These are phyloP conservation scores for Epicoccum nigrum DNA, from an alignment of 2,329 filamentous ascomycete genomes.

Conservation along the genomic window DNA sequence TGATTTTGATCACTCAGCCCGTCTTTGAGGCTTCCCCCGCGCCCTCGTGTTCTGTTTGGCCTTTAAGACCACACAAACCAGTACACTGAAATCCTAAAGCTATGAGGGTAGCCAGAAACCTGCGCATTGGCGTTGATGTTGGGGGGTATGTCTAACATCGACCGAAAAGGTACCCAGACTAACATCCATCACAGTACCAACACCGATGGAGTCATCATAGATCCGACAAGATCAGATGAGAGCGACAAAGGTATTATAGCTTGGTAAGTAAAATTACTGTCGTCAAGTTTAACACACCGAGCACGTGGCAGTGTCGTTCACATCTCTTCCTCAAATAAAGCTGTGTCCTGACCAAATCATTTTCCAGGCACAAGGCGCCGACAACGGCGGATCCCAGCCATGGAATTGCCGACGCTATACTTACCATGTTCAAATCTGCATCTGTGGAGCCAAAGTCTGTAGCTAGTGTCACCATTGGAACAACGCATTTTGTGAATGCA, in stretches of 20 bases:
- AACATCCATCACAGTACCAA: slow-evolving; percentile 37
- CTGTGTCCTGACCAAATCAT: background rate
- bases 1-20: too few relatives aligned
- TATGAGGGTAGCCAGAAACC: slow-evolving; percentile 25
- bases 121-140: slow-evolving; percentile 54
- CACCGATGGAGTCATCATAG: slow-evolving; percentile 46
- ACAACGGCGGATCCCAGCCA: slow-evolving; percentile 47
- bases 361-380: slow-evolving; percentile 45
- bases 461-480: slow-evolving; percentile 58
- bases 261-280: slow-evolving; percentile 30
- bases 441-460: slow-evolving; percentile 41
- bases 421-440: slow-evolving; percentile 44
- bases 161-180: slow-evolving; percentile 1
- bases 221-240: slow-evolving; percentile 37
- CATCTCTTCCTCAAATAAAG: background rate
- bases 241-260: slow-evolving; percentile 41
- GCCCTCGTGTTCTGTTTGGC: slow-evolving; percentile 7
- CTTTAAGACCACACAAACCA: background rate
- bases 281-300: background rate
- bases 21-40: background rate
- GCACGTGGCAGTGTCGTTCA: background rate
- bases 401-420: slow-evolving; percentile 46
- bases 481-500: slow-evolving; percentile 60
- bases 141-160: slow-evolving; percentile 41
- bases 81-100: background rate